Base-by-base conservation (phyloP, 257 asterid genomes). In the Voacanga thouarsii region DNA sequence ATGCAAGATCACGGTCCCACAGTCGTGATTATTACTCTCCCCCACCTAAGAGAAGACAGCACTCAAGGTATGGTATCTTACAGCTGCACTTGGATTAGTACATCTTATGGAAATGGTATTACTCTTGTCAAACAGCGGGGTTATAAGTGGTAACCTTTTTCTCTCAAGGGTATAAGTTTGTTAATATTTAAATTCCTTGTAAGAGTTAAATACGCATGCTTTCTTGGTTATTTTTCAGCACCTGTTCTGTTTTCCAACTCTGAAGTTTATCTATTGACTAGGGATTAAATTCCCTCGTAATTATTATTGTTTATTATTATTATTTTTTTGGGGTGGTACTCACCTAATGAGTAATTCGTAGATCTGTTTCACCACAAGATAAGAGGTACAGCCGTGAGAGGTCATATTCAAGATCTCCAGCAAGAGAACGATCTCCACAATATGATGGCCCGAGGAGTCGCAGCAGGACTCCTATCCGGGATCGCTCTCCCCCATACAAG, bases 301-400 rank as follows among this genome's bases (percentile, higher is more conserved):
- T 53, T 15, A 33, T 28, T 7, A 15, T 47, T 51, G 6, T 11
- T 37, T 30, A 18, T 21, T 66, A 12, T 45, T 70, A n/a, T 33
- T 33, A 2, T 33, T 33, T 33, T 33, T 33, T 33, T 33, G 37
- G 37, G 37, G 37, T 33, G 37, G 37, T 33, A 33, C 37, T 33
- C 8, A n/a, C 72, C 41, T 15, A 0, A 71, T 78, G 19, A 57
- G 15, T 30, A 39, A 39, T 57, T 71, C 45, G 74, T 88, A 95
- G 99, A 91, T 91, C 99, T 23, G 47, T 80, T 57, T 91, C 99
- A 2, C 99, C 98, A 0, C 83, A 76, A 12, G 97, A 83, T 80
- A 89, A 67, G 65, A 79, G 98, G 85, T 86, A 88, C 80, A 87
- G 90, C 72, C 82, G 91, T 47, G 96, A 90, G 80, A 86, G 92